Base-by-base conservation (phyloP, 2,329 filamentous ascomycete genomes). In the Cucurbitaria berberidis region DNA sequence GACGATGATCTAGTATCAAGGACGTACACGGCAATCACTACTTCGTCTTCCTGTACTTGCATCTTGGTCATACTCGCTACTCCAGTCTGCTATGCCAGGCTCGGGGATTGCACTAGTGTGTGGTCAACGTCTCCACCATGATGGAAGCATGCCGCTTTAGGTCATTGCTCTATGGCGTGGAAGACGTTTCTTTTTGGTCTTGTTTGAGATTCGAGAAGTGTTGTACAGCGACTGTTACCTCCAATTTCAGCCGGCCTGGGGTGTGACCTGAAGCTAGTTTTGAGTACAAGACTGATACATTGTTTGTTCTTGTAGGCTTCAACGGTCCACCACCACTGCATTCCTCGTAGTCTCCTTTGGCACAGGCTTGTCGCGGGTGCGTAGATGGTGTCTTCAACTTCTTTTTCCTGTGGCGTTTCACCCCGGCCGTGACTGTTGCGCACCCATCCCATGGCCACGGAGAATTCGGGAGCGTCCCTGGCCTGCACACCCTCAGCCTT, bases 401-500 rank as follows among this genome's bases (percentile, higher is more conserved):
- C 13, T n/a, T 11, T 30, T 18, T 32, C 19, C 13, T 19, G 16
- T 21, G n/a, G 41, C 41, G 38, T 41, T n/a, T 13, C 15, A 15
- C 40, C 40, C 22, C 35, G 49, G n/a, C n/a, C n/a, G n/a, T n/a
- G n/a, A n/a, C n/a, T n/a, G 49, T 43, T 45, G 51, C 53, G 49
- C 48, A 58, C 42, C 42, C 43, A 30, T 21, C 30, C 42, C 43
- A 30, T 21, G 29, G 45, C 43, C n/a, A 46, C 18, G 46, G 51
- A 32, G 35, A n/a, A n/a, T 30, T 27, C 39, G 54, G 36, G 51
- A 47, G 27, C 29, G 19, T 39, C 10, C 19, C 21, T 22, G 13
- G 18, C 6, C 36, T 34, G 54, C 51, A 56, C 53, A 64, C 48
- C 43, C 54, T 57, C 52, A 48, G 19, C 39, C 16, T 40, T 48